phyloP scores from a whole-genome alignment of 2,329 filamentous ascomycete species.

The Cercospora sp. region DNA sequence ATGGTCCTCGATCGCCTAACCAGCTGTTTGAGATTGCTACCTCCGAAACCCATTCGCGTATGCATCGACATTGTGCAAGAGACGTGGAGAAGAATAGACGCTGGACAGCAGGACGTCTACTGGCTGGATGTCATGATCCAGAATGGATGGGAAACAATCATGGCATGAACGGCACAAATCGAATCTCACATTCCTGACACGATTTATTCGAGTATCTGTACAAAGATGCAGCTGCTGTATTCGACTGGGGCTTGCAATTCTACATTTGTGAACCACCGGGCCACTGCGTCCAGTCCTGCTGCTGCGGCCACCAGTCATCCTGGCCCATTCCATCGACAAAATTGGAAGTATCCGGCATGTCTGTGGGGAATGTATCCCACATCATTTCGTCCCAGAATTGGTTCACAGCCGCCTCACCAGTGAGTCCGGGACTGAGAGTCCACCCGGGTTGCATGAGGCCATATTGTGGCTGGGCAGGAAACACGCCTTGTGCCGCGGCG shows the following conservation, averaged over 20 bases:
- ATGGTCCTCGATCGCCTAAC: slow-evolving; percentile 26
- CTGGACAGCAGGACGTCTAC: slow-evolving; percentile 50
- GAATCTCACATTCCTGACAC: neutral
- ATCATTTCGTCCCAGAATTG: slow-evolving; percentile 33
- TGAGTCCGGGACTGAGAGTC: slow-evolving; percentile 15
- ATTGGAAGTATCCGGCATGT: slow-evolving; percentile 20
- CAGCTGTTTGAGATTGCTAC: slow-evolving; percentile 38
- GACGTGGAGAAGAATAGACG: slow-evolving; percentile 56
- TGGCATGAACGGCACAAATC: slow-evolving; percentile 43
- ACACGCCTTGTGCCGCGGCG: neutral
- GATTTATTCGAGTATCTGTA: neutral
- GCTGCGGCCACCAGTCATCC: slow-evolving; percentile 24
- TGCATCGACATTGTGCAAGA: slow-evolving; percentile 55
- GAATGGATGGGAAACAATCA: slow-evolving; percentile 59
- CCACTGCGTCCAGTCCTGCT: slow-evolving; percentile 25
- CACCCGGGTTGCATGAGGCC: slow-evolving; percentile 9
- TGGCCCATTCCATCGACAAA: slow-evolving; percentile 15
- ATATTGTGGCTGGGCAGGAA: neutral
- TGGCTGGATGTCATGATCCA: slow-evolving; percentile 62
- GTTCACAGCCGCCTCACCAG: slow-evolving; percentile 20
- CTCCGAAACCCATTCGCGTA: slow-evolving; percentile 54
- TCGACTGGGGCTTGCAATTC: neutral
- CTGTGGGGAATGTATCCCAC: slow-evolving; percentile 27
- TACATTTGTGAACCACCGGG: slow-evolving; percentile 2
- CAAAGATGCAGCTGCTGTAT: neutral